Conservation (phyloP, 202 grass and related monocot species). For the Panicum hallii region DNA sequence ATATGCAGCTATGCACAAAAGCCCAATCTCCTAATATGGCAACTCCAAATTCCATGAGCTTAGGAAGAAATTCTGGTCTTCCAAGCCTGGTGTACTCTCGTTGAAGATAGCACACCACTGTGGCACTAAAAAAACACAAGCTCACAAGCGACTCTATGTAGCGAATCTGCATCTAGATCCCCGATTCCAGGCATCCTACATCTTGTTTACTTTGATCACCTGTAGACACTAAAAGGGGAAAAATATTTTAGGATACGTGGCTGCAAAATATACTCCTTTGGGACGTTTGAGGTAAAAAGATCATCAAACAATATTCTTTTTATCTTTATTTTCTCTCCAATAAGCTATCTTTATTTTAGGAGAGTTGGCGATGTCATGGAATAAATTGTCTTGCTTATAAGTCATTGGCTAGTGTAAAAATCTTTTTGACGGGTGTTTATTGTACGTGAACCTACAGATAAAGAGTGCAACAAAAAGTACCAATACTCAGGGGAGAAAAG, state of each 20-base stretch:
- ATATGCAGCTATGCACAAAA: not conserved
- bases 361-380: no score
- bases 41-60: not conserved
- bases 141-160: not conserved
- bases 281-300: not conserved
- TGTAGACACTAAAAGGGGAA: not conserved
- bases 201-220: not conserved
- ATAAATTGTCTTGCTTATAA: no score
- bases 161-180: not conserved
- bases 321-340: no score
- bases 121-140: not conserved
- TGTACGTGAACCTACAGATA: no score
- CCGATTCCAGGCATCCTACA: constrained; percentile 13
- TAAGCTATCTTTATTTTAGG: no score
- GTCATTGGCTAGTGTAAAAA: no score
- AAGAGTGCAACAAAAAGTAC: no score
- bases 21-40: not conserved
- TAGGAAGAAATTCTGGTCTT: not conserved
- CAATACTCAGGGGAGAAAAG: no score
- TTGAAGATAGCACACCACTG: not conserved
- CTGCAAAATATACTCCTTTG: not conserved
- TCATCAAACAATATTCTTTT: no score
- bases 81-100: constrained; percentile 1
- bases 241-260: not conserved
- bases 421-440: no score